Percentiles rank a stretch among this genome's conserved stretches.
phyloP scores from a whole-genome alignment of 1,139 yeast genomes.

The Zhuliangozyma blackwelliae region DNA sequence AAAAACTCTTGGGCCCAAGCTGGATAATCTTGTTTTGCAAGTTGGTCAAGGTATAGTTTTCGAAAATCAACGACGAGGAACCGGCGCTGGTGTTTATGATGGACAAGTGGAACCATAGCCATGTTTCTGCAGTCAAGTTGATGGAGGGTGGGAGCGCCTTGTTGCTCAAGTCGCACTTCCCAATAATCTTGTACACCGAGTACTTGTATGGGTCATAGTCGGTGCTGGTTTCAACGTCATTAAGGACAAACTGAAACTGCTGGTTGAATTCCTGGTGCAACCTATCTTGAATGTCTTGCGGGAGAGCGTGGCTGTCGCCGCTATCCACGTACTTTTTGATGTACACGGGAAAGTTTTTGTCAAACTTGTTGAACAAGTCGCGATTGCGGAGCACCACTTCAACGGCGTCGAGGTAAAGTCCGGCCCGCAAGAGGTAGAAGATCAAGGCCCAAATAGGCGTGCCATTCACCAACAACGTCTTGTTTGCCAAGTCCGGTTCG shows the following conservation, averaged over 20 bases:
- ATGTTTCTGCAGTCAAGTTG: slow-evolving; percentile 83
- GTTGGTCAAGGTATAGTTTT: slow-evolving; percentile 67
- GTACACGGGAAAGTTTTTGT: slow-evolving; percentile 77
- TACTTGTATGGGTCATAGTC: slow-evolving; percentile 82
- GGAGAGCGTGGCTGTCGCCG: slow-evolving; percentile 42
- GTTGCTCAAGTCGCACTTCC: slow-evolving; percentile 80
- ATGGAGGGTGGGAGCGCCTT: slow-evolving; percentile 71
- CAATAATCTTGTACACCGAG: slow-evolving; percentile 86
- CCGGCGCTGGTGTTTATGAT: slow-evolving; percentile 55
- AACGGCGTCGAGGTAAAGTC: slow-evolving; percentile 73
- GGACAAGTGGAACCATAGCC: slow-evolving; percentile 93
- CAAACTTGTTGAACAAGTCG: slow-evolving; percentile 72
- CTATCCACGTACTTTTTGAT: slow-evolving; percentile 68
- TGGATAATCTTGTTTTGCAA: slow-evolving; percentile 69
- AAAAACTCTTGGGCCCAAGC: slow-evolving; percentile 72
- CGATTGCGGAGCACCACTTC: slow-evolving; percentile 30
- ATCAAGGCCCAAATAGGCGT: slow-evolving; percentile 90
- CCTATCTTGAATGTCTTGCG: slow-evolving; percentile 65
- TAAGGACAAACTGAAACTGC: slow-evolving; percentile 65
- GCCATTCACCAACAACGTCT: slow-evolving; percentile 59
- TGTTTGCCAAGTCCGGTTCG: slow-evolving; percentile 27
- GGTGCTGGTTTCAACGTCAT: slow-evolving; percentile 43
- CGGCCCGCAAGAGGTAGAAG: slow-evolving; percentile 81
- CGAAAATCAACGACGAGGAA: slow-evolving; percentile 51
- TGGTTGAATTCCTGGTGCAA: slow-evolving; percentile 80